phyloP scores from a whole-genome alignment of 208 protist species.

The Crithidia fasciculata region DNA sequence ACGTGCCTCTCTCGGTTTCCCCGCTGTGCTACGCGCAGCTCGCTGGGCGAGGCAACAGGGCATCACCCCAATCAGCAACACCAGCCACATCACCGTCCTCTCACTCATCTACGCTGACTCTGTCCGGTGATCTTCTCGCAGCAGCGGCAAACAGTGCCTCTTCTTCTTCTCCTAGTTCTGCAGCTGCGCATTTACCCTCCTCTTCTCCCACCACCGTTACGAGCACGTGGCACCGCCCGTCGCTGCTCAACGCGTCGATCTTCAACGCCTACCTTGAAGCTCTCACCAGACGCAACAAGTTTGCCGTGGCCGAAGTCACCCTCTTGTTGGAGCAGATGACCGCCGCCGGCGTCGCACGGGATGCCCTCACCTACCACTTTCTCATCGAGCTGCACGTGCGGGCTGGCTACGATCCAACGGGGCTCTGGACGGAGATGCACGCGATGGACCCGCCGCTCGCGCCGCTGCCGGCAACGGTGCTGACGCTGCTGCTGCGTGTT shows the following conservation, averaged over 20 bases:
- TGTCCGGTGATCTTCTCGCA: background rate
- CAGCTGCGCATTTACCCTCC: too few relatives aligned
- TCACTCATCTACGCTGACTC: background rate
- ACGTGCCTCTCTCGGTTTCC: background rate
- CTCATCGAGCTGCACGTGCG: constrained; percentile 84
- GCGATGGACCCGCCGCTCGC: constrained; percentile 31
- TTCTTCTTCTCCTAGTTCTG: too few relatives aligned
- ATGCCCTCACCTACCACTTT: constrained; percentile 84
- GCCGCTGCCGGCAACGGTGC: constrained; percentile 74
- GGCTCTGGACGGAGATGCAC: constrained; percentile 76
- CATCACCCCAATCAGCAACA: background rate
- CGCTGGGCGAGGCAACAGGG: background rate
- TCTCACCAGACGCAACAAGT: constrained; percentile 68
- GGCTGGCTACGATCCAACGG: constrained; percentile 62
- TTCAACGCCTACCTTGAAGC: constrained; percentile 86
- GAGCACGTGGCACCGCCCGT: constrained; percentile 16
- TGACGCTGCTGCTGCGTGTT: constrained; percentile 65
- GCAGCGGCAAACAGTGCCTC: background rate
- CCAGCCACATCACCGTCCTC: background rate
- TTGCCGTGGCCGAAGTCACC: constrained; percentile 54
- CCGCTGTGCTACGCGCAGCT: constrained; percentile 8
- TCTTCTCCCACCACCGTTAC: too few relatives aligned
- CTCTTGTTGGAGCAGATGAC: constrained; percentile 73
- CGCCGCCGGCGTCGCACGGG: constrained; percentile 29
- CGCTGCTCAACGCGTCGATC: constrained; percentile 38